Base-by-base conservation (phyloP, 2,329 filamentous ascomycete genomes). In the Ceratocystiopsis minuta region DNA sequence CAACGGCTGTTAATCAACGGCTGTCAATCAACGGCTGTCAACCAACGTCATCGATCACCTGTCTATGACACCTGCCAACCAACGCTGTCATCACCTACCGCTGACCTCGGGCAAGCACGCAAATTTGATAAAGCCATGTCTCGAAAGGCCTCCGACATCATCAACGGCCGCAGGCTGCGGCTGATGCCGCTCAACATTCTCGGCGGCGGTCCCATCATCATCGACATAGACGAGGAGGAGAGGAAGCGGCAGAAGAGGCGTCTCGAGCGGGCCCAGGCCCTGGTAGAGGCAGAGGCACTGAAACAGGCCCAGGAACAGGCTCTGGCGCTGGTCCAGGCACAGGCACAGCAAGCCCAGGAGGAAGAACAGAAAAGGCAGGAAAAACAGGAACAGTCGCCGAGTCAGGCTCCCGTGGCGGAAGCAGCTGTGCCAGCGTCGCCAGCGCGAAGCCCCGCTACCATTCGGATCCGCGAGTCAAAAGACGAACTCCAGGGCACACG, bases 121-220 rank as follows among this genome's bases (percentile, higher is more conserved):
- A n/a, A 10, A n/a, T 10, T 16, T 33, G 14, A 15, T 16, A 24
- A 3, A 6, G 15, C 36, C 39, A 45, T 45, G 44, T 39, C 41
- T 32, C 37, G 41, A 24, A 40, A 16, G 16, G 18, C 17, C 13
- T n/a, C 38, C 17, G 39, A 43, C 24, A 24, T 40, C 34, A 40
- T 39, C 34, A 17, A 42, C 16, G 34, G 37, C 17, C 24, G 39
- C 16, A 39, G 43, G n/a, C 38, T 46, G 18, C 42, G 42, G 34
- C 43, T 46, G 17, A 34, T 43, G 28, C 44, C 44, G 16, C 28
- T 46, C n/a, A 46, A 46, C 32, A 41, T 46, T 15, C 42, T 46
- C 20, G 43, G 38, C 42, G 44, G 44, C 11, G 44, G 44, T 15
- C 44, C 44, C 15, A 37, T 46, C 31, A 18, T 46, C 10, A 42